Conservation (phyloP, 805 yeast genomes). For the Soucietia sequanensis region DNA sequence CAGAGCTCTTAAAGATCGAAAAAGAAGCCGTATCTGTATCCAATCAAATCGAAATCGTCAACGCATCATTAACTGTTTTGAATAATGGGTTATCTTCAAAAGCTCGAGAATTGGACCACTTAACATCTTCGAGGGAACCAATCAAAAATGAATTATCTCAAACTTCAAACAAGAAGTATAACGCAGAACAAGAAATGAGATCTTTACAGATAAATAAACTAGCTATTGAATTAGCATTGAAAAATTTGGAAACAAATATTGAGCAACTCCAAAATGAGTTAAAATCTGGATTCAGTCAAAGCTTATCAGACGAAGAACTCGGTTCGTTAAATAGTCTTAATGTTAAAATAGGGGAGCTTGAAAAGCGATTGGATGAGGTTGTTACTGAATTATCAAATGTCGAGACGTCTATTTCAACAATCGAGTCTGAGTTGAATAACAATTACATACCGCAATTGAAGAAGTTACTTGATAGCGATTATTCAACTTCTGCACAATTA, state of each 20-base stretch:
- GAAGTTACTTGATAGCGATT: conserved; percentile 15
- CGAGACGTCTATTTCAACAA: conserved; percentile 46
- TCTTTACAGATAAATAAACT: conserved; percentile 34
- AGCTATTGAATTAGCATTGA: conserved; percentile 31
- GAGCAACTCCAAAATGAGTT: conserved; percentile 50
- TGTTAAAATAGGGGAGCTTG: conserved; percentile 34
- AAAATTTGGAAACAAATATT: conserved; percentile 36
- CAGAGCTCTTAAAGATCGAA: conserved; percentile 42
- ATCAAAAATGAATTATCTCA: conserved; percentile 42
- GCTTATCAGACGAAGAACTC: conserved; percentile 51
- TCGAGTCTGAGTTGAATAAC: conserved; percentile 58
- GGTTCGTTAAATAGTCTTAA: conserved; percentile 35
- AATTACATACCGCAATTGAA: conserved; percentile 51
- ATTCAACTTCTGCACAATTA: conserved; percentile 12
- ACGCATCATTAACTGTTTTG: conserved; percentile 49
- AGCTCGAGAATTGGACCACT: conserved; percentile 42
- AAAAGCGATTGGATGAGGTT: conserved; percentile 38
- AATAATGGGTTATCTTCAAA: conserved; percentile 43
- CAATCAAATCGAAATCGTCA: conserved; percentile 40
- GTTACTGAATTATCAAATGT: conserved; percentile 39
- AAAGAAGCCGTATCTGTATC: conserved; percentile 38
- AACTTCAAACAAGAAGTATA: conserved; percentile 38
- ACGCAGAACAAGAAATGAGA: conserved; percentile 43
- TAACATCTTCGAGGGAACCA: conserved; percentile 43
- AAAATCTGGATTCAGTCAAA: conserved; percentile 50